phyloP scores from a whole-genome alignment of 805 yeast species.

The Naumovozyma baii region DNA sequence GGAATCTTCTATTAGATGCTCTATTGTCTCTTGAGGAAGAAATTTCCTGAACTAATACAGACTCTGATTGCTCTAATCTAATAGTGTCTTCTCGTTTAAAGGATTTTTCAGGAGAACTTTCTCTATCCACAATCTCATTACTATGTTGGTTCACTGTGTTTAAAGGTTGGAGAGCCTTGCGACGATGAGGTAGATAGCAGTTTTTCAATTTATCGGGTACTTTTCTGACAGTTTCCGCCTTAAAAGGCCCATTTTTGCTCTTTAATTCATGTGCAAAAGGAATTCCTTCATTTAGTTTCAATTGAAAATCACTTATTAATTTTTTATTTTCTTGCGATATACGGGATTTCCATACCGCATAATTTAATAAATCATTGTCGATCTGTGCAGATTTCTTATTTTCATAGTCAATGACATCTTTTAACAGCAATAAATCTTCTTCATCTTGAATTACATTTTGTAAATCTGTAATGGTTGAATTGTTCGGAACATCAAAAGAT shows the following conservation, averaged over 20 bases:
- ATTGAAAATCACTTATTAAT: slow-evolving; percentile 11
- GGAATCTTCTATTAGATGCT: slow-evolving; percentile 78
- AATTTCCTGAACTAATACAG: slow-evolving; percentile 23
- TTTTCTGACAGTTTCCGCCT: slow-evolving; percentile 64
- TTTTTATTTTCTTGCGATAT: slow-evolving; percentile 7
- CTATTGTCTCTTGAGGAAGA: slow-evolving; percentile 79
- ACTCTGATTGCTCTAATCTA: slow-evolving; percentile 11
- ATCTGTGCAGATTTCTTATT: neutral
- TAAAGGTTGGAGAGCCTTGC: slow-evolving; percentile 56
- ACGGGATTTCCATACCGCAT: slow-evolving; percentile 20
- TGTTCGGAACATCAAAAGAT: neutral
- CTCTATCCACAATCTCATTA: slow-evolving; percentile 31
- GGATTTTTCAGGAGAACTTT: slow-evolving; percentile 8
- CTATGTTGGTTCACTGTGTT: slow-evolving; percentile 59
- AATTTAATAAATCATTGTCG: slow-evolving; percentile 7
- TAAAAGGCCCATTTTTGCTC: slow-evolving; percentile 50
- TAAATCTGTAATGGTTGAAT: slow-evolving; percentile 34
- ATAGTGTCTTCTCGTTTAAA: slow-evolving; percentile 14
- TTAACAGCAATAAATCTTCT: slow-evolving; percentile 57
- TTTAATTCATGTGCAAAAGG: slow-evolving; percentile 26
- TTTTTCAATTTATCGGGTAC: slow-evolving; percentile 64
- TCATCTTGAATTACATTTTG: slow-evolving; percentile 55
- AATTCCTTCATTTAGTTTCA: slow-evolving; percentile 21
- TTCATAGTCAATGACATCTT: slow-evolving; percentile 31
- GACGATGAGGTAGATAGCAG: slow-evolving; percentile 74